Evolutionary conservation across 352 stramenopile species (phyloP).

Genomic region (Phytophthora macrochlamydospora): DNA sequence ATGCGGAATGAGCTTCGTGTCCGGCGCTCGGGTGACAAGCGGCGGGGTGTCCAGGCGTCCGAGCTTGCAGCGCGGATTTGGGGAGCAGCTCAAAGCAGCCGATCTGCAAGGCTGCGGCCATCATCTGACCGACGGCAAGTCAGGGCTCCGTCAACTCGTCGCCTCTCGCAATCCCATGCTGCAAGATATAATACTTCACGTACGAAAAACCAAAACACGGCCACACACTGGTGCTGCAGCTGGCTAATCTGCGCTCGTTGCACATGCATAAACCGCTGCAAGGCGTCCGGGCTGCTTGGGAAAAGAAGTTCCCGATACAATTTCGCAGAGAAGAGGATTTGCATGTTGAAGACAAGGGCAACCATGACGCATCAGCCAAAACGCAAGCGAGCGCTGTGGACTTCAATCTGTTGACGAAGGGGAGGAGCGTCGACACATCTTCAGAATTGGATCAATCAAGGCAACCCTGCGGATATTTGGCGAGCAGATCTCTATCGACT

Average conservation of each 20-base stretch:
- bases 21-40: neutral
- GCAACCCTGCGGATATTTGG: neutral
- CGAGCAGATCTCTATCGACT: too few relatives aligned
- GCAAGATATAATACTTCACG: neutral
- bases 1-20: conserved; percentile 15
- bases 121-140: conserved; percentile 4
- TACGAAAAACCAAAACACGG: neutral
- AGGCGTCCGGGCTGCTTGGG: conserved; percentile 9
- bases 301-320: conserved; percentile 1
- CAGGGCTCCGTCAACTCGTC: conserved; percentile 1
- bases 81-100: neutral
- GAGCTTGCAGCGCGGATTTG: conserved; percentile 2
- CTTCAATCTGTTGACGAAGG: conserved; percentile 16
- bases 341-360: conserved; percentile 18
- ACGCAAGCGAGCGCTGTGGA: conserved; percentile 10
- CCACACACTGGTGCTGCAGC: conserved; percentile 12
- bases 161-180: too few relatives aligned
- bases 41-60: neutral
- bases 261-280: conserved; percentile 9
- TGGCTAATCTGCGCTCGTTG: conserved; percentile 9
- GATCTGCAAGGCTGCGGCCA: conserved; percentile 4
- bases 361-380: conserved; percentile 10
- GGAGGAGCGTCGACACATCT: conserved; percentile 2
- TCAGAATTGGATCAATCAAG: conserved; percentile 4
- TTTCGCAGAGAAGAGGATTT: conserved; percentile 17